phyloP scores from a whole-genome alignment of 768 basidiomycete species.

The Pisolithus albus region DNA sequence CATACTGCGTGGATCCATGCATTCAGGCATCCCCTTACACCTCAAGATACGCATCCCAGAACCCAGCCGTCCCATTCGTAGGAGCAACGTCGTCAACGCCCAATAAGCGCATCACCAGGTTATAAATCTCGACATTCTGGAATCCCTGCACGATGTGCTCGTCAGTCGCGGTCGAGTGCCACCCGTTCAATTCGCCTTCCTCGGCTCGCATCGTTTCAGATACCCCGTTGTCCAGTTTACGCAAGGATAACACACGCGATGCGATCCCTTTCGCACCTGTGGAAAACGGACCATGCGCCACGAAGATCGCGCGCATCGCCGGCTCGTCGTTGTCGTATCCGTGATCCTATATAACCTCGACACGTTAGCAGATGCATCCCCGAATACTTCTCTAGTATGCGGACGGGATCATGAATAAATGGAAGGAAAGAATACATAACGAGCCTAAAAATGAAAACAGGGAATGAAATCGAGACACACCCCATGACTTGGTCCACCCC shows the following conservation, averaged over 20 bases:
- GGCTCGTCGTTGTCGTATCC: conserved; percentile 79
- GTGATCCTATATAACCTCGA: conserved; percentile 52
- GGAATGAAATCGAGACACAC: conserved; percentile 38
- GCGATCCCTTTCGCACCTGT: conserved; percentile 47
- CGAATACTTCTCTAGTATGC: too few species aligned
- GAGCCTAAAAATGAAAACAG: neutral
- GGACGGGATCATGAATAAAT: too few species aligned
- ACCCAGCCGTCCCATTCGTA: conserved; percentile 74
- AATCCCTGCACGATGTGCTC: conserved; percentile 76
- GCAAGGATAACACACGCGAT: conserved; percentile 15
- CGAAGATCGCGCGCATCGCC: conserved; percentile 85
- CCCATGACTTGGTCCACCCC: conserved; percentile 64
- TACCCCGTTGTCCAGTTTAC: neutral
- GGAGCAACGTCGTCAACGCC: conserved; percentile 50
- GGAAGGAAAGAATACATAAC: too few species aligned
- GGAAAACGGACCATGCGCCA: conserved; percentile 88
- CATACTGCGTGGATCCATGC: too few species aligned
- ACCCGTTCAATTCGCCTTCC: conserved; percentile 17
- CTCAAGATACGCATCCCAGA: conserved; percentile 74
- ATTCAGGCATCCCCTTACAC: neutral
- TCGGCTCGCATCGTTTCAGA: neutral
- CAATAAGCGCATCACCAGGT: conserved; percentile 69
- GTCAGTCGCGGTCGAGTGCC: conserved; percentile 56
- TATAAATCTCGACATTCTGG: conserved; percentile 80
- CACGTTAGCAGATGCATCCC: neutral